Conservation (phyloP, 176 grass and related monocot genomes). For the Zea mays region DNA sequence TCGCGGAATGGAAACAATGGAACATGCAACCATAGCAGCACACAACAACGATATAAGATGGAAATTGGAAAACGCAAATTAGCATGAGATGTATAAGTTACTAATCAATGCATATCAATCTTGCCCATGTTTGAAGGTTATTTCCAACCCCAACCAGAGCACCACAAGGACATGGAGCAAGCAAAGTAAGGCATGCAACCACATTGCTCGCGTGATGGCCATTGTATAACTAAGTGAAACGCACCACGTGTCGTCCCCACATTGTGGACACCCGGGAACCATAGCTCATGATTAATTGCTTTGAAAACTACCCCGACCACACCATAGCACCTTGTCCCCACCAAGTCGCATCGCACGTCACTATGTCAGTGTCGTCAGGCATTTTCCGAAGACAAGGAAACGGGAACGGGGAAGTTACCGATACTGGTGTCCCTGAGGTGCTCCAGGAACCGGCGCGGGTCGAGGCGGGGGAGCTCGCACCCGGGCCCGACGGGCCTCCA, state of each 20-base stretch:
- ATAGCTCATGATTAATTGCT: background rate
- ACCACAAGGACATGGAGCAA: background rate
- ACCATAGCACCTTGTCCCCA: background rate
- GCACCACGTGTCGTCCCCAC: background rate
- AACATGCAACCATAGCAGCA: background rate
- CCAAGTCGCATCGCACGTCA: background rate
- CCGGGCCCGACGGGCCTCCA: conserved; percentile 53
- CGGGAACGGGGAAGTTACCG: conserved; percentile 39
- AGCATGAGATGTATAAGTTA: background rate
- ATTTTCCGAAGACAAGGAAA: background rate
- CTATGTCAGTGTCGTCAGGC: background rate
- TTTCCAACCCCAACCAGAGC: background rate
- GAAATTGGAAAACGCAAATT: background rate
- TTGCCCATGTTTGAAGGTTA: background rate
- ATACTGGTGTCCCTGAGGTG: conserved; percentile 64
- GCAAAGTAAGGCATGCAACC: background rate
- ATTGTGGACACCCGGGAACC: background rate
- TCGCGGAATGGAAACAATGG: background rate
- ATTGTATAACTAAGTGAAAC: background rate
- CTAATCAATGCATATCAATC: background rate
- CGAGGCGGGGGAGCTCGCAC: conserved; percentile 52
- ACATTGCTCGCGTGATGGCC: background rate
- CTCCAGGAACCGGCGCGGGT: conserved; percentile 61
- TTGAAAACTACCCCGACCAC: background rate
- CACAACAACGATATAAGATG: background rate